These are phyloP conservation scores for Raddia distichophylla DNA, from an alignment of 176 grass and related monocot genomes.

Conservation along the genomic window DNA sequence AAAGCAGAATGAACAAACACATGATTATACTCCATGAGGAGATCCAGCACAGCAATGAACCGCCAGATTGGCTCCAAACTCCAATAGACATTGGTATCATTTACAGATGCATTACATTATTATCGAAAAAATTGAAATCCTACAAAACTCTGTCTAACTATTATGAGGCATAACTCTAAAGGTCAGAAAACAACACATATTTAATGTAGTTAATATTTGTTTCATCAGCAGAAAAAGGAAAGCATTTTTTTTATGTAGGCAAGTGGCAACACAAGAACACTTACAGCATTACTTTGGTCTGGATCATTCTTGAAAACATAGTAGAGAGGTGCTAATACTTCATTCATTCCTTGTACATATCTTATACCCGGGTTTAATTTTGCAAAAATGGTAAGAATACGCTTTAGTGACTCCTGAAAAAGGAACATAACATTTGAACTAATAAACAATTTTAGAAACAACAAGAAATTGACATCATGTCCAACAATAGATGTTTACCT, in stretches of 20 bases:
- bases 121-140: slow-evolving; percentile 1
- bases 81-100: neutral
- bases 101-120: neutral
- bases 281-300: slow-evolving; percentile 64
- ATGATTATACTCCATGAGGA: neutral
- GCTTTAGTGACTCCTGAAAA: slow-evolving; percentile 82
- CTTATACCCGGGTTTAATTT: slow-evolving; percentile 96
- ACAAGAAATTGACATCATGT: slow-evolving; percentile 12
- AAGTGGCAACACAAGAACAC: slow-evolving; percentile 24
- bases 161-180: neutral
- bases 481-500: slow-evolving; percentile 54
- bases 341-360: slow-evolving; percentile 99
- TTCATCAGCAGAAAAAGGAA: slow-evolving; percentile 19
- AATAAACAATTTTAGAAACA: slow-evolving; percentile 26
- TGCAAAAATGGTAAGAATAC: slow-evolving; percentile 91
- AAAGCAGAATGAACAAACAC: slow-evolving; percentile 12
- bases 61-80: neutral
- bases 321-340: slow-evolving; percentile 90
- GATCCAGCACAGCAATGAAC: neutral
- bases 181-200: neutral
- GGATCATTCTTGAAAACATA: slow-evolving; percentile 96
- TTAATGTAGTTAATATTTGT: neutral
- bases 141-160: neutral
- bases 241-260: neutral
- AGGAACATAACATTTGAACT: slow-evolving; percentile 37